phyloP scores from a whole-genome alignment of 2,329 filamentous ascomycete genomes.

The Cordyceps cicadae region DNA sequence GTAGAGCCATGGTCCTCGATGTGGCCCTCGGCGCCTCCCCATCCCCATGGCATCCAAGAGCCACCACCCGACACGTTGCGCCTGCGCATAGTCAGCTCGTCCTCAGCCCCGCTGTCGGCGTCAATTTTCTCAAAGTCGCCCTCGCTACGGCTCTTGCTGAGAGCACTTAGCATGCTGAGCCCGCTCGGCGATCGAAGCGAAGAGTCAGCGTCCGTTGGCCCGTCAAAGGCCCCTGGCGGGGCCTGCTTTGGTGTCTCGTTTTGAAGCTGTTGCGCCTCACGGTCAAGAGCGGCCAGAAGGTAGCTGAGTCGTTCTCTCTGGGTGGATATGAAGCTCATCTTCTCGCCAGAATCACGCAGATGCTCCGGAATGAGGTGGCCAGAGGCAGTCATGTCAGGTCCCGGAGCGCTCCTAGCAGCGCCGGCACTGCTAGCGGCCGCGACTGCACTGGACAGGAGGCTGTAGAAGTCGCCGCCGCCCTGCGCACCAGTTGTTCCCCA shows the following conservation, averaged over 20 bases:
- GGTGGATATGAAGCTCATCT: constrained; percentile 66
- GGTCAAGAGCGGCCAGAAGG: constrained; percentile 69
- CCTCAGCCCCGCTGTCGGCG: constrained; percentile 57
- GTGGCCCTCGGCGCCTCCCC: constrained; percentile 22
- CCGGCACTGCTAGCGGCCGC: constrained; percentile 48
- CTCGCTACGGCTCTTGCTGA: constrained; percentile 79
- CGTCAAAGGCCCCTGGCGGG: constrained; percentile 16
- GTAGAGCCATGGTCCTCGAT: constrained; percentile 23
- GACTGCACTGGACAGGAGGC: constrained; percentile 66
- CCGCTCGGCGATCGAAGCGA: constrained; percentile 38
- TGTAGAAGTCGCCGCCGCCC: constrained; percentile 61
- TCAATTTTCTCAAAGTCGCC: constrained; percentile 86
- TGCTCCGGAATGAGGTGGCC: constrained; percentile 62
- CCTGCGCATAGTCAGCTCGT: constrained; percentile 32
- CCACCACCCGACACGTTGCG: constrained; percentile 22
- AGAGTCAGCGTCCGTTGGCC: constrained; percentile 24
- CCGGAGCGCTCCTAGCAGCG: constrained; percentile 21
- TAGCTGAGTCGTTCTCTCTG: constrained; percentile 71
- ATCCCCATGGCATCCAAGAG: constrained; percentile 43
- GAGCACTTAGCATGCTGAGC: constrained; percentile 41
- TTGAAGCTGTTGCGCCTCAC: constrained; percentile 60
- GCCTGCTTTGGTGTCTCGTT: constrained; percentile 23
- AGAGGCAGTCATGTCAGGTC: constrained; percentile 26
- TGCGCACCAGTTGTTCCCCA: constrained; percentile 39
- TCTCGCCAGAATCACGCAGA: constrained; percentile 54